Evolutionary conservation across 129 eudicot species (phyloP), one percentile per base, ranked within the genome.

Genomic region (Flaveria trinervia): DNA sequence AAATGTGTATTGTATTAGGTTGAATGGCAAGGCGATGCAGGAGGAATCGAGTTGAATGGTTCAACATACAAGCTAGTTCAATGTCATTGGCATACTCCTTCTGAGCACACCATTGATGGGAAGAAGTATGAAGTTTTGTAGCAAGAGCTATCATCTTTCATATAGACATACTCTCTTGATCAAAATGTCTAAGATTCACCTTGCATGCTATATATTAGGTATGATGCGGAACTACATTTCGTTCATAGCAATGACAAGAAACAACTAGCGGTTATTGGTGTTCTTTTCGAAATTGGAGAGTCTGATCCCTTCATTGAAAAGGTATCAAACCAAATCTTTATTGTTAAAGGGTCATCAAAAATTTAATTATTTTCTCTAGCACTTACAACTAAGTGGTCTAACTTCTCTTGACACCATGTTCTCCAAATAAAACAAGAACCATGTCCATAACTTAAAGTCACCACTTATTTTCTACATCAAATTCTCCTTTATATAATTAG

Each of bases 71-170:
- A 79, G 17, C 73, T 90, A 18, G 57, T 51, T 57, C 96, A 87
- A 55, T 85, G 87, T 50, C 96, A 90, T 79, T 90, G 96, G 96
- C 96, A 90, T 82, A 75, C 81, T 68, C 96, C 96, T 71, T 79
- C 92, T 0, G 96, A 90, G 26, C 96, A 90, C 77, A 84, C 87
- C 8, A 26, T 87, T 23, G 78, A 85, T 72, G 96, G 90, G 0
- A 67, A 45, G 46, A 85, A 81, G 92, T 85, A 26, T 61, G 68
- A 7, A 1, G 44, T 9, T 43, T 43, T 45, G 57, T 33, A 60
- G 23, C 70, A 78, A 18, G 62, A 22, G 36, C 23, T 59, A 59
- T 10, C 33, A 57, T 57, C 26, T 18, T 18, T 17, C 18, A 66
- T 14, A 59, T 41, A 28, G 1, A 23, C 44, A 60, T 18, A 74